Evolutionary conservation across 371 early-diverging fungal species (phyloP).

Genomic region (Mortierella sp.): DNA sequence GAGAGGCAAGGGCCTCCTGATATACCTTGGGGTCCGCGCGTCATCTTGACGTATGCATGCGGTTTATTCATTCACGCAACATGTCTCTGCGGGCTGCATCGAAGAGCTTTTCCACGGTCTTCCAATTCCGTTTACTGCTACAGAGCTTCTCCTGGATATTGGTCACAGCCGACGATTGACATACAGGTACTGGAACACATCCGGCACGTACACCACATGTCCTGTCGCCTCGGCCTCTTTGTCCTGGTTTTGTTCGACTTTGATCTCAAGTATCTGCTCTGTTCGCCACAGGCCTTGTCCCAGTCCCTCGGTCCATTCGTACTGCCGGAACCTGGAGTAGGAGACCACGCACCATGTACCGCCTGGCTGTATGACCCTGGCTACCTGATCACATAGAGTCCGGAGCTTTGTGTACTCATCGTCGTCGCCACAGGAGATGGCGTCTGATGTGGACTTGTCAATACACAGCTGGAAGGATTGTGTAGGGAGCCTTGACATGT

Average conservation of each 20-base stretch:
- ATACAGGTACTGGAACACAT: constrained; percentile 34
- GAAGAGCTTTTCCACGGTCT: too few species aligned
- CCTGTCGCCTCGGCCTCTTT: not conserved
- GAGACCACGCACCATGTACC: constrained; percentile 43
- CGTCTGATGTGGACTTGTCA: constrained; percentile 47
- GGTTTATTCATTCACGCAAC: not conserved
- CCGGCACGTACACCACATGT: constrained; percentile 23
- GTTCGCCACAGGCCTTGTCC: constrained; percentile 31
- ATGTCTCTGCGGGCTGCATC: too few species aligned
- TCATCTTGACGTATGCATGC: not conserved
- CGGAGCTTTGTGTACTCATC: constrained; percentile 33
- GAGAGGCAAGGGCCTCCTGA: not conserved
- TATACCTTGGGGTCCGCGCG: not conserved
- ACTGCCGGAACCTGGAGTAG: constrained; percentile 38
- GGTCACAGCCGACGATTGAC: constrained; percentile 27
- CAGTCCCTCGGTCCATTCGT: constrained; percentile 26
- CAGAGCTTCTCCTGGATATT: not conserved
- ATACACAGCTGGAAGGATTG: constrained; percentile 20
- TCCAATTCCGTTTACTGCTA: too few species aligned
- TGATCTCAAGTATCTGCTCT: constrained; percentile 27
- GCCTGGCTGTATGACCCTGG: constrained; percentile 19
- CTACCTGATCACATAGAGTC: constrained; percentile 35
- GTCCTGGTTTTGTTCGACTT: constrained; percentile 11
- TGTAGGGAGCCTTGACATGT: constrained; percentile 19
- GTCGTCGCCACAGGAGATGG: constrained; percentile 47